These are phyloP conservation scores for Paramyrothecium roridum DNA, from an alignment of 2,329 filamentous ascomycete genomes.

Conservation along the genomic window DNA sequence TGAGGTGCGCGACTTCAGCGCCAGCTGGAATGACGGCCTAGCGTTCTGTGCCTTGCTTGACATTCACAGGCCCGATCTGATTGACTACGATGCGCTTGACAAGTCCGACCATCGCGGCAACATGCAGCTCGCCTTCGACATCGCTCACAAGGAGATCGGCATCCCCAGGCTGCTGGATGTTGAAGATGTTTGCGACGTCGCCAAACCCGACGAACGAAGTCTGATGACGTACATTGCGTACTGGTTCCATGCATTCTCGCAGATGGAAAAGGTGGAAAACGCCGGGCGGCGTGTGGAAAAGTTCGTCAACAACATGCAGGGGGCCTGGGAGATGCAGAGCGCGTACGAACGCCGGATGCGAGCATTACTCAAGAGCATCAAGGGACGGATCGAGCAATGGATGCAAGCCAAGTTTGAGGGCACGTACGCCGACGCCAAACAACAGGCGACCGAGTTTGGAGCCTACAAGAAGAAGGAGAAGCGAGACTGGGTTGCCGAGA, in stretches of 20 bases:
- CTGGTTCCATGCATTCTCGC: conserved; percentile 99
- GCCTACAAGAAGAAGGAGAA: conserved; percentile 90
- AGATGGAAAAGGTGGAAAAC: conserved; percentile 98
- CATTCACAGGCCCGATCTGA: conserved; percentile 94
- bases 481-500: conserved; percentile 94
- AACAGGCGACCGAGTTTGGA: conserved; percentile 76
- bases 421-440: conserved; percentile 89
- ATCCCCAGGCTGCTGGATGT: conserved; percentile 95
- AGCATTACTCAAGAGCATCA: conserved; percentile 72
- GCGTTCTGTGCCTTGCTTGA: conserved; percentile 95
- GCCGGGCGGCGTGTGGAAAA: conserved; percentile 95
- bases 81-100: conserved; percentile 93
- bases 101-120: conserved; percentile 93
- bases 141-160: conserved; percentile 92
- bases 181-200: conserved; percentile 95
- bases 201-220: conserved; percentile 91
- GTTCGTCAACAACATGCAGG: conserved; percentile 98
- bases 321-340: conserved; percentile 99
- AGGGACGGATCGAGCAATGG: conserved; percentile 73
- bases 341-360: conserved; percentile 90
- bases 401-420: conserved; percentile 79
- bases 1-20: conserved; percentile 90
- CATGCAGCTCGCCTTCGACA: conserved; percentile 97
- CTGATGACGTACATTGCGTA: conserved; percentile 99
- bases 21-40: conserved; percentile 95